phyloP scores from a whole-genome alignment of 257 asterid genomes.

The Anisodus tanguticus region DNA sequence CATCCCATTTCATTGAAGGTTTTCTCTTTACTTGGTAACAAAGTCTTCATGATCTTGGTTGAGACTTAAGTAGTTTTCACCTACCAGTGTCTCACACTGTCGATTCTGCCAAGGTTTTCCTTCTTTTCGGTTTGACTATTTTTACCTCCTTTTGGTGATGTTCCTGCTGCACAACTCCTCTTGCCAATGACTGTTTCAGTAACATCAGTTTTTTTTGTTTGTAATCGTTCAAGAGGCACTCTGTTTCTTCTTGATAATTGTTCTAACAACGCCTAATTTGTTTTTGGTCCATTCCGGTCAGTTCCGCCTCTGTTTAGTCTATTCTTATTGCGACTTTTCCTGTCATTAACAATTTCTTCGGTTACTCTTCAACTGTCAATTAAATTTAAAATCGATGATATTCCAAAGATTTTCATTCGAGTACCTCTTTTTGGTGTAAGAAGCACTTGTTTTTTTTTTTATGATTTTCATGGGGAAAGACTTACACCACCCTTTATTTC shows the following conservation, averaged over 20 bases:
- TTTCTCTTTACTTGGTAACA: conserved; percentile 15
- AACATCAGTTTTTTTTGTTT: background rate
- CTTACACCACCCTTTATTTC: background rate
- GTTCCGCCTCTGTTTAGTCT: no score
- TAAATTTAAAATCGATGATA: conserved; percentile 1
- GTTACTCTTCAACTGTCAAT: conserved; percentile 6
- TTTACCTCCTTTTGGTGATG: background rate
- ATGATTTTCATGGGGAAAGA: background rate
- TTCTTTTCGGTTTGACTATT: conserved; percentile 10
- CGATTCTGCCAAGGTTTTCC: background rate
- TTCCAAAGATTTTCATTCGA: background rate
- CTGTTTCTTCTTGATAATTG: background rate
- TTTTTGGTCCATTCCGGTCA: background rate
- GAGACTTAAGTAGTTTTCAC: background rate
- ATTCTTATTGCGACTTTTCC: no score
- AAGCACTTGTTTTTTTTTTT: background rate
- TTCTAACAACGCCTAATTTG: background rate
- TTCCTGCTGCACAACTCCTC: conserved; percentile 8
- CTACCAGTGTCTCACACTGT: background rate
- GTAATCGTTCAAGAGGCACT: background rate
- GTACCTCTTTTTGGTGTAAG: conserved; percentile 2
- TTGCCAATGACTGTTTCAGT: background rate
- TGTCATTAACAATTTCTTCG: background rate
- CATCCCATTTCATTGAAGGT: background rate
- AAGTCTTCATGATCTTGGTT: conserved; percentile 7